A percentile compares a stretch with the other conserved stretches of the same genome.
Evolutionary conservation across 345 rosid genomes (phyloP).

Genomic region (Mercurialis annua): DNA sequence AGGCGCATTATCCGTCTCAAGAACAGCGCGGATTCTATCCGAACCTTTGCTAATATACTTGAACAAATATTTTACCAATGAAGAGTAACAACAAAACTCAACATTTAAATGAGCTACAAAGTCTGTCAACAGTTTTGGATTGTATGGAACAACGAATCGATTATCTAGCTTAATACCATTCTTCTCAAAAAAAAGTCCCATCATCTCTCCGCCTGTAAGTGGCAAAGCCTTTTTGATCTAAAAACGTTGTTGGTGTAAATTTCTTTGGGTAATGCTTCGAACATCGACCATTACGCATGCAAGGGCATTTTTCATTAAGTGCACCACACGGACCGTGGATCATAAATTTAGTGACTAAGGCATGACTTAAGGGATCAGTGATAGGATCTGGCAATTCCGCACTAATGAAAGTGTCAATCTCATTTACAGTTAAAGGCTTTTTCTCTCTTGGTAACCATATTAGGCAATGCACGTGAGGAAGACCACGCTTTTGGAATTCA

Average conservation of each 20-base stretch:
- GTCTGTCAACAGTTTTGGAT: not conserved
- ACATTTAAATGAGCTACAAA: not conserved
- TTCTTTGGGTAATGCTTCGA: not conserved
- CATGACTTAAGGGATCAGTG: not conserved
- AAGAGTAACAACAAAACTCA: not conserved
- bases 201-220: not conserved
- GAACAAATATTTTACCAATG: not conserved
- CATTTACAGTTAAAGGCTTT: not conserved
- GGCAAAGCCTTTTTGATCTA: not conserved
- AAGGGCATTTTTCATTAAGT: not conserved
- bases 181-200: not conserved
- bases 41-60: not conserved
- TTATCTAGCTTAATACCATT: not conserved
- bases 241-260: too few relatives aligned
- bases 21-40: not conserved
- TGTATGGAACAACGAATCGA: not conserved
- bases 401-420: too few relatives aligned
- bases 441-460: not conserved
- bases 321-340: not conserved
- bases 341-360: not conserved
- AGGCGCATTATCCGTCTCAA: too few relatives aligned
- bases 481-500: not conserved
- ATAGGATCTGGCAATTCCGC: too few relatives aligned
- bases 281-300: not conserved
- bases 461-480: not conserved